These are phyloP conservation scores for Calocybe gangraenosa DNA, from an alignment of 768 basidiomycete genomes.

Conservation along the genomic window DNA sequence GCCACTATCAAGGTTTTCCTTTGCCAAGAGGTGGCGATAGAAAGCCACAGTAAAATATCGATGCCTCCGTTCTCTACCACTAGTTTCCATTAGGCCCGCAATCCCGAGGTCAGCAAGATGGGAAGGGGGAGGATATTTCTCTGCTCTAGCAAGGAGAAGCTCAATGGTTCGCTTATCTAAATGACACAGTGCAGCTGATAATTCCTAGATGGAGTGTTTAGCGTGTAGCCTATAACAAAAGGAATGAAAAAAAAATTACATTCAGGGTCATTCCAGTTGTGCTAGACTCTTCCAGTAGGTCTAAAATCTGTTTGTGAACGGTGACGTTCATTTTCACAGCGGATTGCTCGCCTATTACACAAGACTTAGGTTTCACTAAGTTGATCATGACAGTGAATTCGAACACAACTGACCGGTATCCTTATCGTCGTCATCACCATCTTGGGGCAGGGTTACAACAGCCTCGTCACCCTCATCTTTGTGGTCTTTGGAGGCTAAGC, in stretches of 20 bases:
- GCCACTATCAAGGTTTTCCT: conserved; percentile 60
- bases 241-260: conserved; percentile 32
- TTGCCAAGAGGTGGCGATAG: conserved; percentile 58
- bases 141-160: conserved; percentile 68
- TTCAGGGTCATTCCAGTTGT: conserved; percentile 67
- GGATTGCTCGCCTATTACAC: conserved; percentile 26
- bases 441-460: conserved; percentile 34
- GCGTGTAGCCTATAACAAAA: background rate
- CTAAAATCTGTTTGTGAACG: conserved; percentile 77
- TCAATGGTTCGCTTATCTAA: conserved; percentile 85
- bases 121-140: conserved; percentile 56
- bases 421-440: conserved; percentile 36
- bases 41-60: conserved; percentile 75
- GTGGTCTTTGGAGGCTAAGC: conserved; percentile 48
- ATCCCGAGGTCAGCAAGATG: conserved; percentile 74
- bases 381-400: background rate
- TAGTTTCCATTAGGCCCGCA: conserved; percentile 72
- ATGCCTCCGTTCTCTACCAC: conserved; percentile 82
- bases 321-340: conserved; percentile 57
- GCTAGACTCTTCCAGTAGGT: conserved; percentile 66
- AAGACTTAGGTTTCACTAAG: background rate
- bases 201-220: conserved; percentile 41
- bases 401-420: conserved; percentile 23
- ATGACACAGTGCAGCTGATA: conserved; percentile 55
- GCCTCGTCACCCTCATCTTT: conserved; percentile 29